Percentiles rank a stretch among this genome's conserved stretches.
Evolutionary conservation across 768 basidiomycete genomes (phyloP).

Genomic region (Suillus tomentosus): DNA sequence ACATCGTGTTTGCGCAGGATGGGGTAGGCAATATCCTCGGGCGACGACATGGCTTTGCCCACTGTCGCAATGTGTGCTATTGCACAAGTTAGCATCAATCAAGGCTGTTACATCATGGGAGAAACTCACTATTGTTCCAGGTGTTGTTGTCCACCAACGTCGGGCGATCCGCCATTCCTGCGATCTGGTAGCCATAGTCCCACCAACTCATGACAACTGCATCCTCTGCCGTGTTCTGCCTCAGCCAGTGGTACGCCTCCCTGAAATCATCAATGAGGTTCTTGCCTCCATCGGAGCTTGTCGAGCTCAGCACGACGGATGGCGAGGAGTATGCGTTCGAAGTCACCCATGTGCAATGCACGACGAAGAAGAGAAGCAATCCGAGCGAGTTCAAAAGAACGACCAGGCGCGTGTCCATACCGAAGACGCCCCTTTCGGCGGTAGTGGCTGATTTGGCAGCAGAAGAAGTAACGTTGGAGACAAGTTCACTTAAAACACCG

Average conservation of each 20-base stretch:
- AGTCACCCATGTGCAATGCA: constrained; percentile 97
- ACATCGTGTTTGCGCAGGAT: constrained; percentile 97
- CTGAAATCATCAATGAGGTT: constrained; percentile 99
- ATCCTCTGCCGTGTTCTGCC: constrained; percentile 91
- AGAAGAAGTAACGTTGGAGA: constrained; percentile 41
- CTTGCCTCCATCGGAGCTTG: constrained; percentile 78
- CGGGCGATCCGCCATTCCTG: constrained; percentile 96
- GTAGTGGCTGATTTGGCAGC: constrained; percentile 26
- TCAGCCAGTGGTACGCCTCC: constrained; percentile 98
- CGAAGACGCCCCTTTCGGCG: constrained; percentile 66
- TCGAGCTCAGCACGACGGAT: constrained; percentile 89
- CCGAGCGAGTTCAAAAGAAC: constrained; percentile 75
- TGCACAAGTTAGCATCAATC: constrained; percentile 13
- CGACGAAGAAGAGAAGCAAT: constrained; percentile 87
- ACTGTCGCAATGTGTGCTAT: constrained; percentile 97
- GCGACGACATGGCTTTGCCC: constrained; percentile 95
- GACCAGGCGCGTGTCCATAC: constrained; percentile 77
- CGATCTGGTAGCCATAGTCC: constrained; percentile 99
- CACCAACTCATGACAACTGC: constrained; percentile 99
- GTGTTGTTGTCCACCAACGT: constrained; percentile 99
- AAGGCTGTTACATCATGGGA: constrained; percentile 5
- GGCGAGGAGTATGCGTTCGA: constrained; percentile 95
- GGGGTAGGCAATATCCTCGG: constrained; percentile 95
- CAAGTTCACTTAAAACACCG: constrained; percentile 41
- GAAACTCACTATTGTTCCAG: constrained; percentile 93